Evolutionary conservation across 2,329 filamentous ascomycete genomes (phyloP).

Genomic region (Diaporthe helianthi): DNA sequence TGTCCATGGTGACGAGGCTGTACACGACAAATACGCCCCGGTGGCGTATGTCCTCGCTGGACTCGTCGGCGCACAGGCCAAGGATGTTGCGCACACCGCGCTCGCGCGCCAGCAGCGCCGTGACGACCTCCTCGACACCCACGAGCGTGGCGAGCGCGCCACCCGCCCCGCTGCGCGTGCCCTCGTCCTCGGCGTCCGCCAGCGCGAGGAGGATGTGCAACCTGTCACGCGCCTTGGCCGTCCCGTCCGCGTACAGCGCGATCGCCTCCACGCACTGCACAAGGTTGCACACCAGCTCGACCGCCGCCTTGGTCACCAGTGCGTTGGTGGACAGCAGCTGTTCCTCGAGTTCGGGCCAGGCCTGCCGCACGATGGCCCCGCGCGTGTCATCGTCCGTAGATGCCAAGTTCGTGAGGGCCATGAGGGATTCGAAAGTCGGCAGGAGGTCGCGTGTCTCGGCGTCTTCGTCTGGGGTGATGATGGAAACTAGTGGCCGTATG

Average conservation of each 20-base stretch:
- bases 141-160: constrained; percentile 88
- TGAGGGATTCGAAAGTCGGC: constrained; percentile 86
- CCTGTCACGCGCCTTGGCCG: constrained; percentile 72
- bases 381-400: constrained; percentile 75
- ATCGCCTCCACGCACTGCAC: constrained; percentile 73
- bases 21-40: constrained; percentile 78
- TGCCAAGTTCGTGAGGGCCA: constrained; percentile 93
- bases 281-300: constrained; percentile 91
- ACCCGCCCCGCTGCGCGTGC: constrained; percentile 82
- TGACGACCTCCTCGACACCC: constrained; percentile 76
- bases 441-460: constrained; percentile 77
- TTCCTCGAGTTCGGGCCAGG: constrained; percentile 82
- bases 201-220: constrained; percentile 87
- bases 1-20: constrained; percentile 74
- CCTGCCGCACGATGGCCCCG: constrained; percentile 72
- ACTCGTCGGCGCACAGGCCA: constrained; percentile 77
- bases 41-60: constrained; percentile 68
- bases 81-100: constrained; percentile 80
- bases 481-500: constrained; percentile 79
- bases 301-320: constrained; percentile 80
- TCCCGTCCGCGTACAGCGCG: constrained; percentile 72
- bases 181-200: constrained; percentile 81
- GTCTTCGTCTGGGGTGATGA: constrained; percentile 71
- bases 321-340: constrained; percentile 78
- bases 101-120: constrained; percentile 72